phyloP scores from a whole-genome alignment of 495 filamentous ascomycete species.

The Hypoxylon lienhwacheense region DNA sequence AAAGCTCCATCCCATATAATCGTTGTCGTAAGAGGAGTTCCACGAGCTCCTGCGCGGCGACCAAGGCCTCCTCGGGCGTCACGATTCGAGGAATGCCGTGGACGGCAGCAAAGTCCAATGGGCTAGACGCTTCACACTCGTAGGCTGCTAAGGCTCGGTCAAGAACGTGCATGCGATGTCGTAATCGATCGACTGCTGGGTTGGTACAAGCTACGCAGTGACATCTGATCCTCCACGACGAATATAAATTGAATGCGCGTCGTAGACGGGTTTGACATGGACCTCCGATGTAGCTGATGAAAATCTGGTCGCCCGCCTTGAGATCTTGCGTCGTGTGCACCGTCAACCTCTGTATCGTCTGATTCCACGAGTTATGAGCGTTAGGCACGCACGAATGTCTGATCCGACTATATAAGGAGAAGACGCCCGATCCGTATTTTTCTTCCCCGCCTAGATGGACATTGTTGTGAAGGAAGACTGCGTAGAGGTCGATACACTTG shows the following conservation, averaged over 20 bases:
- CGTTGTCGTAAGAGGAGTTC: slow-evolving; percentile 13
- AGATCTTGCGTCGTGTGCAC: slow-evolving; percentile 47
- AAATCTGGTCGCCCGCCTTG: slow-evolving; percentile 47
- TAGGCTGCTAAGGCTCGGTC: slow-evolving; percentile 27
- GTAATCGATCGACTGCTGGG: slow-evolving; percentile 1
- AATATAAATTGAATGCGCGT: slow-evolving; percentile 9
- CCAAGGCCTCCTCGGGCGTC: slow-evolving; percentile 7
- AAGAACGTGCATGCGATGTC: slow-evolving; percentile 16
- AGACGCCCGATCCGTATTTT: slow-evolving; percentile 24
- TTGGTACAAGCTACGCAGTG: slow-evolving; percentile 19
- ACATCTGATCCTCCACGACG: slow-evolving; percentile 17
- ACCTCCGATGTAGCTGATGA: slow-evolving; percentile 41
- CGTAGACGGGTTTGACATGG: slow-evolving; percentile 23
- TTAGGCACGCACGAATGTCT: slow-evolving; percentile 52
- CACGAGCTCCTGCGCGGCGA: slow-evolving; percentile 15
- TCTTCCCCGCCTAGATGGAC: slow-evolving; percentile 21
- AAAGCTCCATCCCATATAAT: slow-evolving; percentile 18
- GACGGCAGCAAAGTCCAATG: not conserved
- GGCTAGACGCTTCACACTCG: slow-evolving; percentile 5
- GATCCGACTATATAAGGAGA: slow-evolving; percentile 34
- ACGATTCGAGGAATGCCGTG: slow-evolving; percentile 7
- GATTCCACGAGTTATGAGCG: slow-evolving; percentile 47
- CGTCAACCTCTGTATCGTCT: slow-evolving; percentile 34
- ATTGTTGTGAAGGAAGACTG: slow-evolving; percentile 7
- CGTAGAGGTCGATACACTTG: slow-evolving; percentile 8